Base-by-base conservation (phyloP, 2,329 filamentous ascomycete genomes). In the Arthrocladium fulminans region DNA sequence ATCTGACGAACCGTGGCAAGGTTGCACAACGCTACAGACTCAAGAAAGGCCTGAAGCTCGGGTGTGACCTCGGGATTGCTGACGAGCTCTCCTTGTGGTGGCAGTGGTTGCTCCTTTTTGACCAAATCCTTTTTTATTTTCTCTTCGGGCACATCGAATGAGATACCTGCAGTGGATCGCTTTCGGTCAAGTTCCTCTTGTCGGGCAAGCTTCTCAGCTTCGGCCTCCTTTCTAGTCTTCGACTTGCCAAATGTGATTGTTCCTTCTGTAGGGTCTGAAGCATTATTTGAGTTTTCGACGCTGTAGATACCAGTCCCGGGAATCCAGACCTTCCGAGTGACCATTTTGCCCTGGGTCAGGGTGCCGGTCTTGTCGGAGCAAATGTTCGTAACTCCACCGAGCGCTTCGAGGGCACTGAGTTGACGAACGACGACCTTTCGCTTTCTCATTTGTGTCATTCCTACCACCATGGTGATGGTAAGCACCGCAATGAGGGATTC, bases 401-500 rank as follows among this genome's bases (percentile, higher is more conserved):
- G 67, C 15, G 76, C 75, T 59, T 79, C 76, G 0, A 81, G 64
- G 2, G 73, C 73, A 44, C 70, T 69, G 17, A 78, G 60, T 53
- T 77, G 73, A 25, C 75, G 71, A 22, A 77, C 72, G 27, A 77
- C 73, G 12, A 77, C 74, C 54, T 73, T 67, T 3, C 73, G 65
- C 53, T 71, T 70, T 2, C 73, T 67, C 74, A 77, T 76, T 19
- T 69, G 67, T 40, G 73, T 76, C 51, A 73, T 75, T 1, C 74
- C 75, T 22, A 74, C 74, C 6, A 74, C 73, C 60, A 81, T 77
- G 7, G 77, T 80, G 55, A 81, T 80, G 2, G 77, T 81, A 35
- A 80, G 66, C 22, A 81, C 76, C 13, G 75, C 77, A 54, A 80
- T 79, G 46, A 84, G 68, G 2, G 79, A 79, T 55, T 80, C 79